Evolutionary conservation across 257 asterid genomes (phyloP).

Genomic region (Gardenia jasminoides): DNA sequence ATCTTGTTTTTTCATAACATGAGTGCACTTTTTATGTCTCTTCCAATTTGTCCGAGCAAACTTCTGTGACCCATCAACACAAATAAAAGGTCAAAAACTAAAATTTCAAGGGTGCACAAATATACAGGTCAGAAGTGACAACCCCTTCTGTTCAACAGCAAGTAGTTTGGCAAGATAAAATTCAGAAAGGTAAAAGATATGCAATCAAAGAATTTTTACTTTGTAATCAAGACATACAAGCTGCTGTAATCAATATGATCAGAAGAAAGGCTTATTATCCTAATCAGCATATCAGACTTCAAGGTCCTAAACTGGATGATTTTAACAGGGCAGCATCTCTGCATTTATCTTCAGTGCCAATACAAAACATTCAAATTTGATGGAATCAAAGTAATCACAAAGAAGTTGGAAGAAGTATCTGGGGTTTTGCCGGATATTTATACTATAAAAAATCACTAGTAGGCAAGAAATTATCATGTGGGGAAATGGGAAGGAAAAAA

Average conservation of each 20-base stretch:
- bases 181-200: not conserved
- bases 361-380: not conserved
- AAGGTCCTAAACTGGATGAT: no score
- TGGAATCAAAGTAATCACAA: not conserved
- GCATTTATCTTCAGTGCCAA: not conserved
- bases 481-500: no score
- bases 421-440: not conserved
- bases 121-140: not conserved
- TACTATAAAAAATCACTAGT: not conserved
- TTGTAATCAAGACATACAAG: not conserved
- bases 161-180: not conserved
- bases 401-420: not conserved
- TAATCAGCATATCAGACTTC: no score
- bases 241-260: not conserved
- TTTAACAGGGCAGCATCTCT: no score
- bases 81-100: constrained; percentile 5
- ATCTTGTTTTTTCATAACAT: constrained; percentile 65
- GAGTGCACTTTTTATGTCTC: constrained; percentile 26
- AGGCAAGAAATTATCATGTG: not conserved
- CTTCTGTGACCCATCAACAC: constrained; percentile 41
- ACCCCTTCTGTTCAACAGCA: not conserved
- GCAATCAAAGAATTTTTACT: not conserved
- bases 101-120: not conserved
- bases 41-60: constrained; percentile 29
- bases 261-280: not conserved